Evolutionary conservation across 192 early-diverging fungal genomes (phyloP).

Genomic region (Dispira simplex): DNA sequence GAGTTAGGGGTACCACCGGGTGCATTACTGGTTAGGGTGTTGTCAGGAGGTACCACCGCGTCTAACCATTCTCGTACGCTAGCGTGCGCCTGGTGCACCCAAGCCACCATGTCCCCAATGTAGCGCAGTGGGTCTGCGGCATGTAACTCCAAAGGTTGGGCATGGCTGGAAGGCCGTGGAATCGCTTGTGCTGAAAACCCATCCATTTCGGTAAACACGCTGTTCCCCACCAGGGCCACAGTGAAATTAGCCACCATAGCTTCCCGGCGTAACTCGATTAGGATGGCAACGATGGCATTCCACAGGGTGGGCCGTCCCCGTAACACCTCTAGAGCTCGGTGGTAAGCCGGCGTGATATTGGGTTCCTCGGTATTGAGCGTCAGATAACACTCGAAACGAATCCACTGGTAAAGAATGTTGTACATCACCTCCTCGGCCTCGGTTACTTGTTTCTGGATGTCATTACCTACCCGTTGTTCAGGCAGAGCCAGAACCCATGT

Average conservation of each 20-base stretch:
- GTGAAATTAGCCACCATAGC: conserved; percentile 18
- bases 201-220: conserved; percentile 12
- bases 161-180: neutral
- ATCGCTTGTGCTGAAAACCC: neutral
- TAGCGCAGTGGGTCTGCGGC: conserved; percentile 85
- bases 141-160: conserved; percentile 84
- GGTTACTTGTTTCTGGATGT: conserved; percentile 16
- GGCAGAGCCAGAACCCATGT: conserved; percentile 15
- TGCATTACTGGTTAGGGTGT: neutral
- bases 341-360: conserved; percentile 14
- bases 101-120: conserved; percentile 91
- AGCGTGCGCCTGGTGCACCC: conserved; percentile 86
- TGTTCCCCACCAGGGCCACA: conserved; percentile 15
- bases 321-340: conserved; percentile 17
- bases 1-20: neutral
- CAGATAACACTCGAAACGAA: conserved; percentile 13
- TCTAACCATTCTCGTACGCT: conserved; percentile 82
- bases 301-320: conserved; percentile 16
- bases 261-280: conserved; percentile 14
- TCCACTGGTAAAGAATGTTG: conserved; percentile 18
- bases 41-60: neutral
- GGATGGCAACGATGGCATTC: conserved; percentile 13
- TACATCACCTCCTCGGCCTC: conserved; percentile 16
- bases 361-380: conserved; percentile 15
- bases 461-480: conserved; percentile 14